A percentile compares a stretch with the other conserved stretches of the same genome.
Conservation (phyloP, 1,284 basidiomycete species). For the Ceratobasidium theobromae region DNA sequence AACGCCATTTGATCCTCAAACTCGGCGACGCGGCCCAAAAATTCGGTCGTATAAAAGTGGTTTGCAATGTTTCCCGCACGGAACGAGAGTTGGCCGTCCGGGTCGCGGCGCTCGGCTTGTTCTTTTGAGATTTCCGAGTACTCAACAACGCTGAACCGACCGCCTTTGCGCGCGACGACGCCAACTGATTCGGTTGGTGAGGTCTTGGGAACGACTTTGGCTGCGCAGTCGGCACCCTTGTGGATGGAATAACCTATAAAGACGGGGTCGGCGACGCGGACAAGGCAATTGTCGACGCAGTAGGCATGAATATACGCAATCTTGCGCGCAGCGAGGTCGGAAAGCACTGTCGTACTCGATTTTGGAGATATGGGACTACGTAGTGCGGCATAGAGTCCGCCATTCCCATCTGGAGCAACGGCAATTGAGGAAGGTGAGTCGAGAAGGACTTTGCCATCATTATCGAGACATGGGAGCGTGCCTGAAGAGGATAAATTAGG, state of each 20-base stretch:
- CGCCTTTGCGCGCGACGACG: constrained; percentile 82
- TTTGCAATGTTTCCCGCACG: constrained; percentile 97
- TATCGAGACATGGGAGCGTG: constrained; percentile 90
- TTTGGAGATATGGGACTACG: constrained; percentile 70
- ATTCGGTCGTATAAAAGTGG: constrained; percentile 94
- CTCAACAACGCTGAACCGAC: constrained; percentile 90
- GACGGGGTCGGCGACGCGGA: constrained; percentile 93
- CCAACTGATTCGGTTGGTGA: constrained; percentile 90
- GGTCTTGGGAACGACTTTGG: constrained; percentile 94
- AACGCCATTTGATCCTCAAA: constrained; percentile 92
- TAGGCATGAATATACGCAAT: constrained; percentile 93
- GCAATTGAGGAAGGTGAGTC: constrained; percentile 77
- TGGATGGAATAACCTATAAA: constrained; percentile 93
- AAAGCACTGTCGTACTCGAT: constrained; percentile 72
- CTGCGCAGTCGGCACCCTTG: constrained; percentile 84
- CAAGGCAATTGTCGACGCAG: constrained; percentile 99
- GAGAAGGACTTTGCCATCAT: constrained; percentile 92
- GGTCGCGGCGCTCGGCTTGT: constrained; percentile 77
- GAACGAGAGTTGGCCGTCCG: constrained; percentile 76
- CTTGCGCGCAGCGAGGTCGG: constrained; percentile 76
- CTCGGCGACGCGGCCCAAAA: constrained; percentile 75
- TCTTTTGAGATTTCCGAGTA: constrained; percentile 94
- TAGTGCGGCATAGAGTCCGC: constrained; percentile 93
- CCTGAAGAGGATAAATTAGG: constrained; percentile 53
- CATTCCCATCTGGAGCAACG: constrained; percentile 97